Evolutionary conservation across 768 basidiomycete genomes (phyloP).

Genomic region (Termitomyces sp.): DNA sequence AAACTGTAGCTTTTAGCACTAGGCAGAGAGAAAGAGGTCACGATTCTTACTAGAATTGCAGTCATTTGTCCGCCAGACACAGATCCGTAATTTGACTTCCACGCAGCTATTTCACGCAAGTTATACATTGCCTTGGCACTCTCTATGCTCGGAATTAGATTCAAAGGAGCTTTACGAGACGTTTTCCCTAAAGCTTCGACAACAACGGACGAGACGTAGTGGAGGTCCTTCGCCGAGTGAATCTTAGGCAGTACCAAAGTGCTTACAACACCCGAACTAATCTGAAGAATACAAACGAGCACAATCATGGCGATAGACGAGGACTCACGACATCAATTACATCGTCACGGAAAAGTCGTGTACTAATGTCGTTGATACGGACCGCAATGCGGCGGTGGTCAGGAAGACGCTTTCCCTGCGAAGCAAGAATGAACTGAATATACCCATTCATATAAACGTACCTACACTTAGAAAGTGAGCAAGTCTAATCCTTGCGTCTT

Average conservation of each 20-base stretch:
- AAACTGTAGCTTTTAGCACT: slow-evolving; percentile 48
- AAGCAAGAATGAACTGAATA: background rate
- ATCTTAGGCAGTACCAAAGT: slow-evolving; percentile 86
- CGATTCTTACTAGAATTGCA: slow-evolving; percentile 57
- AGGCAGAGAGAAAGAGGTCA: background rate
- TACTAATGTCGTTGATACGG: slow-evolving; percentile 61
- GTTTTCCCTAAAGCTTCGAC: slow-evolving; percentile 22
- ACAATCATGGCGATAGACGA: background rate
- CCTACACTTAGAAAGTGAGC: slow-evolving; percentile 51
- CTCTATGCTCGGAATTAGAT: slow-evolving; percentile 79
- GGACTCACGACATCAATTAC: slow-evolving; percentile 48
- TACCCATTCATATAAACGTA: background rate
- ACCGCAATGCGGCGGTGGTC: slow-evolving; percentile 53
- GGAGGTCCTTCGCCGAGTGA: slow-evolving; percentile 61
- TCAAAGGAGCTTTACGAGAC: slow-evolving; percentile 29
- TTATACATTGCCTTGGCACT: slow-evolving; percentile 70
- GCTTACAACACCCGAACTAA: slow-evolving; percentile 35
- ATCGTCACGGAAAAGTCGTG: slow-evolving; percentile 63
- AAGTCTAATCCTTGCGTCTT: slow-evolving; percentile 49
- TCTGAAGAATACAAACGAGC: slow-evolving; percentile 15
- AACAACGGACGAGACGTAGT: slow-evolving; percentile 49
- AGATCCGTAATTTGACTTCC: slow-evolving; percentile 49
- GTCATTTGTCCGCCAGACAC: slow-evolving; percentile 47
- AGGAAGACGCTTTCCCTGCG: slow-evolving; percentile 30
- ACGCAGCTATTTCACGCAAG: slow-evolving; percentile 63